These are phyloP conservation scores for Thoreauomyces humboldtii DNA, from an alignment of 192 early-diverging fungal species.

Conservation along the genomic window DNA sequence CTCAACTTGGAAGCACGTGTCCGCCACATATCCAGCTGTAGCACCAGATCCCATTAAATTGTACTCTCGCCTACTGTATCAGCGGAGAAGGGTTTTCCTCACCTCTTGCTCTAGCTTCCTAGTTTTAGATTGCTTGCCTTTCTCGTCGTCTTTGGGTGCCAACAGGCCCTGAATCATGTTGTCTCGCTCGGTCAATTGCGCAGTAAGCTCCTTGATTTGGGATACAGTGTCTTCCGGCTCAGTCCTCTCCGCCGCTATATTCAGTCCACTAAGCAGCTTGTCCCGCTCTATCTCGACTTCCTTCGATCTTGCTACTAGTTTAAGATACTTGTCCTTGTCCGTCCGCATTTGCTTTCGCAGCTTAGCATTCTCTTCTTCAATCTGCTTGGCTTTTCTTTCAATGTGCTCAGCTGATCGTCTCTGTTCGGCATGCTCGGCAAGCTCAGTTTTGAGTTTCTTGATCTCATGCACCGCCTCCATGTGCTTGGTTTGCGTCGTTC, in stretches of 20 bases:
- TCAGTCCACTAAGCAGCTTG: too few relatives aligned
- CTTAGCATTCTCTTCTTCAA: conserved; percentile 41
- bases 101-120: conserved; percentile 29
- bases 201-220: too few relatives aligned
- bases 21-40: conserved; percentile 38
- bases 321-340: conserved; percentile 26
- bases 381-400: conserved; percentile 8
- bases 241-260: too few relatives aligned
- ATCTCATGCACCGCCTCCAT: conserved; percentile 36
- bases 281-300: conserved; percentile 24
- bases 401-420: conserved; percentile 13
- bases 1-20: conserved; percentile 31
- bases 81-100: background rate
- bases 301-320: conserved; percentile 6
- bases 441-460: conserved; percentile 38
- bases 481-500: conserved; percentile 28
- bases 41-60: background rate
- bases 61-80: too few relatives aligned
- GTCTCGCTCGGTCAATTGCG: conserved; percentile 31
- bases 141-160: conserved; percentile 25
- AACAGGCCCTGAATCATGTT: conserved; percentile 29
- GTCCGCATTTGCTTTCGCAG: conserved; percentile 27
- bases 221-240: too few relatives aligned
- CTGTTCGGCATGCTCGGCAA: conserved; percentile 13
- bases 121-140: conserved; percentile 12